Conservation (phyloP, 176 grass and related monocot species). For the Cenchrus purpureus region DNA sequence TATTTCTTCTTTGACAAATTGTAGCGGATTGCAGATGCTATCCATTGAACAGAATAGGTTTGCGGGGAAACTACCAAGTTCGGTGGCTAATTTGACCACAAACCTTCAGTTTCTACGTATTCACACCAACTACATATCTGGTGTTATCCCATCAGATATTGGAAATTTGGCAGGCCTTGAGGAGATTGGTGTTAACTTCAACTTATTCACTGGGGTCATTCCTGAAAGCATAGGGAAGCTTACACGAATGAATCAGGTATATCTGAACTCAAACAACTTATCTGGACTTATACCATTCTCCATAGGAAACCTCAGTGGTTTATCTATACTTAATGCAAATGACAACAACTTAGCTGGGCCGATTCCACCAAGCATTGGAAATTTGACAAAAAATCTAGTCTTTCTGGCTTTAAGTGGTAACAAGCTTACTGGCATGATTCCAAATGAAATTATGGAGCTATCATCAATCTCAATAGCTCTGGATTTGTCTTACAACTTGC, state of each 20-base stretch:
- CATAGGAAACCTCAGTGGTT: not conserved
- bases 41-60: too few species aligned
- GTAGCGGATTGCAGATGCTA: too few species aligned
- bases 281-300: not conserved
- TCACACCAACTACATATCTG: too few species aligned
- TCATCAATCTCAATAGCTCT: not conserved
- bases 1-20: too few species aligned
- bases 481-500: not conserved
- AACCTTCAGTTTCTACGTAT: too few species aligned
- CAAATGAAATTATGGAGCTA: not conserved
- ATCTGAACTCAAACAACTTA: not conserved
- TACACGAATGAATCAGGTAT: not conserved
- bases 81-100: too few species aligned
- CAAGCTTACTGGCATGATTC: not conserved
- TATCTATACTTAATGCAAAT: not conserved
- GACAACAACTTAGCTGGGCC: not conserved
- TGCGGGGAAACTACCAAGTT: too few species aligned
- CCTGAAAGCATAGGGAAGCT: slow-evolving; percentile 26
- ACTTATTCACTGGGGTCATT: slow-evolving; percentile 20
- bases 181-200: not conserved
- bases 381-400: not conserved
- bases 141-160: too few species aligned
- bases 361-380: not conserved
- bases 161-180: too few species aligned
- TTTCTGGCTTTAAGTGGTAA: not conserved